Conservation (phyloP, 2,329 filamentous ascomycete genomes). For the Neofusicoccum parvum region DNA sequence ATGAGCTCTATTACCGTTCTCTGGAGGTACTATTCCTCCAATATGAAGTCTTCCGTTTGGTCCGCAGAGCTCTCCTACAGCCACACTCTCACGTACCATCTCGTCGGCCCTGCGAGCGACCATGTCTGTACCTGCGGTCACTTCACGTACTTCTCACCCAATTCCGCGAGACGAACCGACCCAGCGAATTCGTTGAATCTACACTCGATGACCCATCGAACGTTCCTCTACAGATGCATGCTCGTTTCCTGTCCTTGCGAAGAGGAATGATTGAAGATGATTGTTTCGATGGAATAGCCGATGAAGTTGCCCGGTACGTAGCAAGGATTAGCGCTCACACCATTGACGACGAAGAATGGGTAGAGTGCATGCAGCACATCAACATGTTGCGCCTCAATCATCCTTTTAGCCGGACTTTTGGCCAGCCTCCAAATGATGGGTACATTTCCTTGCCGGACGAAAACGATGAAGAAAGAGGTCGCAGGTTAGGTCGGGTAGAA, state of each 20-base stretch:
- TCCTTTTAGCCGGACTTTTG: background rate
- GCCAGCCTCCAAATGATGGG: background rate
- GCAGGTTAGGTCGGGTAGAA: background rate
- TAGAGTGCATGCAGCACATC: background rate
- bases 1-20: background rate
- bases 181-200: background rate
- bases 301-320: background rate
- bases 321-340: background rate
- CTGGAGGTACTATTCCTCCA: background rate
- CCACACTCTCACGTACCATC: background rate
- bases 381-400: background rate
- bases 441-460: too few relatives aligned
- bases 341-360: slow-evolving; percentile 14
- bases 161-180: background rate
- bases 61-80: background rate
- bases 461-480: background rate
- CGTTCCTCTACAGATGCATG: background rate
- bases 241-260: background rate
- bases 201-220: background rate
- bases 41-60: slow-evolving; percentile 5
- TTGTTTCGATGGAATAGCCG: background rate
- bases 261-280: background rate
- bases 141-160: background rate
- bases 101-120: background rate
- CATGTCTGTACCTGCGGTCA: background rate